Evolutionary conservation across 2,329 filamentous ascomycete genomes (phyloP), one percentile per base, ranked within the genome.

Genomic region (Apiospora sp.): DNA sequence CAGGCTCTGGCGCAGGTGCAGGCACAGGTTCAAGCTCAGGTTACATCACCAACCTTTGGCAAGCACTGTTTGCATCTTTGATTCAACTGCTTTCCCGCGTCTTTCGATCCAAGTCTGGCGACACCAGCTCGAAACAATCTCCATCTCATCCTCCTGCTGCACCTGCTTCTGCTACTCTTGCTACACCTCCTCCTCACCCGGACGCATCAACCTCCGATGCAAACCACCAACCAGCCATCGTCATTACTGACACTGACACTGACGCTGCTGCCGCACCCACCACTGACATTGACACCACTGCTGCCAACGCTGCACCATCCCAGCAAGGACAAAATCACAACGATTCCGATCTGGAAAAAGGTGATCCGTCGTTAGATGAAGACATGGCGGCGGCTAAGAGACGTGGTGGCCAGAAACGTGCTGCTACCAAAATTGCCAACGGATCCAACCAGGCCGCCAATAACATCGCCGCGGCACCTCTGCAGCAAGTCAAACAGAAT

Each of bases 1-100:
- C 51, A 58, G 24, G 27, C 14, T 19, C 51, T 19, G 24, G 51
- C 16, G 22, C 58, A 64, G 54, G 54, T 14, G 37, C 79, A 78
- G 80, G 77, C 75, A 77, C 54, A 37, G 30, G 54, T 19, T 37
- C 54, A 64, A 22, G 58, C 72, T 80, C 78, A 76, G 77, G 79
- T 80, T 80, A 81, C 79, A 77, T 79, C 71, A 76, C 75, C 75
- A 78, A 72, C 74, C 71, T 81, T 73, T 81, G 79, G 80, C 76
- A 80, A 75, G 79, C 73, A 67, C 76, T 81, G 79, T 80, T 81
- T 81, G 79, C 79, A 75, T 76, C 58, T 64, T 22, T 64, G 58
- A 41, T 64, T 64, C 58, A 64, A 64, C 58, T 78, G 72, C 79
- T 81, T 73, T 75, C 77, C 74, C 76, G 79, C 73, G 73, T 81